phyloP scores from a whole-genome alignment of 192 early-diverging fungal genomes.

The Coemansia sp. region DNA sequence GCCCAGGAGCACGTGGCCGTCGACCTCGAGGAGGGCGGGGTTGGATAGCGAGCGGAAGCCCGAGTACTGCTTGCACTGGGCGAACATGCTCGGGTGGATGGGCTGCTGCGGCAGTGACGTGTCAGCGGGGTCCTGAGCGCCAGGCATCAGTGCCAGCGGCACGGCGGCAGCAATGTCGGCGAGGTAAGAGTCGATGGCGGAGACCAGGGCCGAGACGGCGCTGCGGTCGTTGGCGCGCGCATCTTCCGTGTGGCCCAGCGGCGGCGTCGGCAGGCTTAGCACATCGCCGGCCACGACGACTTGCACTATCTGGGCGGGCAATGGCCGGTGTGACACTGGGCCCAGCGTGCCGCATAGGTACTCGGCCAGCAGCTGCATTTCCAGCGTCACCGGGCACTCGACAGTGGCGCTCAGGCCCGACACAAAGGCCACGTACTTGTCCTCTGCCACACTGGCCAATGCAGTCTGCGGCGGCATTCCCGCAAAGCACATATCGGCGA shows the following conservation, averaged over 20 bases:
- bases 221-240: slow-evolving; percentile 52
- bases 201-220: slow-evolving; percentile 55
- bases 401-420: slow-evolving; percentile 74
- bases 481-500: slow-evolving; percentile 80
- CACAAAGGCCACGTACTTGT: slow-evolving; percentile 76
- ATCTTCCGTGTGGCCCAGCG: slow-evolving; percentile 52
- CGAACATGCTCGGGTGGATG: slow-evolving; percentile 73
- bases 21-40: slow-evolving; percentile 75
- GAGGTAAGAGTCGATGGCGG: slow-evolving; percentile 67
- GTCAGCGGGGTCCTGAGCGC: slow-evolving; percentile 76
- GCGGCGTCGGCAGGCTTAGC: slow-evolving; percentile 49
- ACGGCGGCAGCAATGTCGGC: slow-evolving; percentile 63
- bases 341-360: slow-evolving; percentile 80
- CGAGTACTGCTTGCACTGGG: slow-evolving; percentile 60
- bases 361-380: slow-evolving; percentile 76
- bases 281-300: slow-evolving; percentile 81
- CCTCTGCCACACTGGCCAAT: slow-evolving; percentile 25
- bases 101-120: slow-evolving; percentile 87
- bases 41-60: slow-evolving; percentile 78
- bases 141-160: slow-evolving; percentile 82
- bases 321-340: background rate
- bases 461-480: slow-evolving; percentile 61
- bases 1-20: slow-evolving; percentile 70
- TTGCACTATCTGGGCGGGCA: slow-evolving; percentile 62
- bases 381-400: slow-evolving; percentile 54